Evolutionary conservation across 352 stramenopile genomes (phyloP).

Genomic region (Globisporangium canariense): DNA sequence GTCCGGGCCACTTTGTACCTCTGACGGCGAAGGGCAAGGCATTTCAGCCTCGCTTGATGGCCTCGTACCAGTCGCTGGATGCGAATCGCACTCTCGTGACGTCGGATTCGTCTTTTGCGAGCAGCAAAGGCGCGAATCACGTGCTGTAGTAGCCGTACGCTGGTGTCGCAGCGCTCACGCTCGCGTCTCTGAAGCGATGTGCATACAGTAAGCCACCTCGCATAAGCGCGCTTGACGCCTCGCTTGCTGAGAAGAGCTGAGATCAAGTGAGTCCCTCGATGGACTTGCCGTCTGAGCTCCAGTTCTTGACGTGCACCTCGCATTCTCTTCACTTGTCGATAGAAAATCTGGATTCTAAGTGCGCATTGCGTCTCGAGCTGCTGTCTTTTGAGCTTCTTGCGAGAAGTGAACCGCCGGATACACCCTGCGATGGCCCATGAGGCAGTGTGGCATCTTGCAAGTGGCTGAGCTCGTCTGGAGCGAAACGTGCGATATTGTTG

Average conservation of each 20-base stretch:
- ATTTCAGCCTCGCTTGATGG: not conserved
- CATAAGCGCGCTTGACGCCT: not conserved
- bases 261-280: not conserved
- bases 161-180: not conserved
- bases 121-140: slow-evolving; percentile 6
- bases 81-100: not conserved
- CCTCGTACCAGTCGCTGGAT: slow-evolving; percentile 23
- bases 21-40: not conserved
- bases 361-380: not conserved
- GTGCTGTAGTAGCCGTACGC: slow-evolving; percentile 13
- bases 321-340: not conserved
- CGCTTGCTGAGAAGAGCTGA: not conserved
- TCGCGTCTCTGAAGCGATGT: not conserved
- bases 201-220: not conserved
- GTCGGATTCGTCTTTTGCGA: not conserved
- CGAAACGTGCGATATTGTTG: not conserved
- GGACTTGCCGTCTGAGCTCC: not conserved
- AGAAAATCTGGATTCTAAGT: slow-evolving; percentile 5
- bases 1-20: not conserved
- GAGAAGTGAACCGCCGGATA: not conserved
- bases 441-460: too few species aligned
- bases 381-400: not conserved
- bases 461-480: not conserved
- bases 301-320: not conserved
- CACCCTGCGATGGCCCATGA: not conserved